Base-by-base conservation (phyloP, 2,329 filamentous ascomycete species). In the Clonostachys sp. region DNA sequence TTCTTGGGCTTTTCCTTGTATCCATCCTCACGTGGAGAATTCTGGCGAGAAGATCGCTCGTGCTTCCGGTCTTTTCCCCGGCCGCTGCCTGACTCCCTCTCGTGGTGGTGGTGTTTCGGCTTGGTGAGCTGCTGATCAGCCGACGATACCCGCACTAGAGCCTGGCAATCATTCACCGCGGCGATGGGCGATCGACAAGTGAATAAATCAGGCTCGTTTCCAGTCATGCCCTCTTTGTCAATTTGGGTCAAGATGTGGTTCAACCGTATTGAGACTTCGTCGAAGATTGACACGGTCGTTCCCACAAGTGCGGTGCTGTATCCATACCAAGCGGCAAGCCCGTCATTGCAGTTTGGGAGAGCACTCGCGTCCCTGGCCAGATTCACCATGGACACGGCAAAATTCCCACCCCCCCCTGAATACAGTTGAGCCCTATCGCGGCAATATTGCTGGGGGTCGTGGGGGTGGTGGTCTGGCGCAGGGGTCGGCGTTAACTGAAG, bases 171-270 rank as follows among this genome's bases (percentile, higher is more conserved):
- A 18, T 24, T 34, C 10, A 34, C 42, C 14, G 34, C 7, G 12
- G 48, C 39, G 6, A 43, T 20, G 6, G 38, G 54, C 50, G 13
- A 44, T 24, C 63, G 62, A 55, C 68, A 75, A 8, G 61, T 59
- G 47, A 73, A 74, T 35, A 86, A 64, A 46, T 81, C 78, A 45
- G 70, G 72, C 57, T 86, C 79, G 50, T 77, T 66, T 5, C 77
- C 77, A 13, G 62, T 56, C 24, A 74, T 72, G 33, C 66, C 69
- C 24, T 87, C 85, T 17, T 75, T 72, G 60, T 91, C 87, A 47
- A 91, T 90, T 30, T 78, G 73, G 1, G 86, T 89, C 61, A 91
- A 81, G 48, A 89, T 74, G 41, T 80, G 68, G 60, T 89, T 78
- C 50, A 91, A 77, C 45, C 81, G 81, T 5, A 72, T 71, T 13